Evolutionary conservation across 257 asterid genomes (phyloP), one percentile per base, ranked within the genome.

Genomic region (Phtheirospermum japonicum): DNA sequence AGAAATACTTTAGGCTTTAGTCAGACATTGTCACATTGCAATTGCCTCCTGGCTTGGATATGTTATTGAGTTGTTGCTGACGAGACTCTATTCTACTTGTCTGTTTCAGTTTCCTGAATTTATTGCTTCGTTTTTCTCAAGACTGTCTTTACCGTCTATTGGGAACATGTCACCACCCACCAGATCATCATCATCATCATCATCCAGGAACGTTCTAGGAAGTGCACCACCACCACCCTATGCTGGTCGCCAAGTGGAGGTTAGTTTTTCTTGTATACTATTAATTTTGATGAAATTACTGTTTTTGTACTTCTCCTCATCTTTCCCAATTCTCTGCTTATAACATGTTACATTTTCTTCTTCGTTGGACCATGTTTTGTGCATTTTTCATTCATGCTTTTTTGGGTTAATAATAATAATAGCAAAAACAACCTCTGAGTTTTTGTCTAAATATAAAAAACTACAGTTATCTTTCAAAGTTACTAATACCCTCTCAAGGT

Each of bases 51-150:
- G 50, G 26, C 66, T 17, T 9, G 49, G 66, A 20, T 17, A 19
- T 18, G 8, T 5, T 30, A 30, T 42, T 43, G 46, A 12, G 48
- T n/a, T 56, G 3, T 51, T 54, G 61, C 51, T 77, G 61, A 74
- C 48, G 71, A 69, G 60, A 6, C 56, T 48, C 59, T 9, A 50
- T 54, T 63, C 13, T 54, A 10, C 55, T 14, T 66, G 28, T 51
- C 64, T 59, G 51, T 2, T 77, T 71, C 93, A 92, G 99, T 89
- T 92, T 66, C 97, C 99, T 11, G 95, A 83, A 56, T 74, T 62
- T 73, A 70, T 92, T 48, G 83, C 96, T 61, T 79, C 97, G 13
- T 79, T 89, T 82, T 89, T 89, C 72, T 76, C 91, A 39, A 85
- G 90, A 48, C 77, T 92, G 57, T 80, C 94, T 37, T 80, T 65